Percentiles rank a stretch among this genome's conserved stretches.
Evolutionary conservation across 495 filamentous ascomycete genomes (phyloP).

Genomic region (Sphaerosporella brunnea): DNA sequence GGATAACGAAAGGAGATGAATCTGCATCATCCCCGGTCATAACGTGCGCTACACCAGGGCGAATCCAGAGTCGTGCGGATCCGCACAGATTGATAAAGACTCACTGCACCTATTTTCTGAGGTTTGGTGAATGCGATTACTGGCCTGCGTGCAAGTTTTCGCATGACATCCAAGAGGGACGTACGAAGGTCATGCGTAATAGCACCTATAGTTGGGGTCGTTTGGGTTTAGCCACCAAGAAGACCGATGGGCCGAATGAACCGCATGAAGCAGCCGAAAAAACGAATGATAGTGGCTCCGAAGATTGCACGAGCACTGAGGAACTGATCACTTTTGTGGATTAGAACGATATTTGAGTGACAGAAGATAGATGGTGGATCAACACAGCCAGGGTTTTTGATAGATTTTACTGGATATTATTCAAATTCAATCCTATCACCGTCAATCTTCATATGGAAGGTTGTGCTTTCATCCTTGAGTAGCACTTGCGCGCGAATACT

Average conservation of each 20-base stretch:
- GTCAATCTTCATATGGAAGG: neutral
- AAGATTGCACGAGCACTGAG: neutral
- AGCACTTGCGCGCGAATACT: neutral
- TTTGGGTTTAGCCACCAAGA: neutral
- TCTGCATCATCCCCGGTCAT: constrained; percentile 3
- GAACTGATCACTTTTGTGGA: neutral
- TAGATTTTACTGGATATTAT: neutral
- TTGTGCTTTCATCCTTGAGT: neutral
- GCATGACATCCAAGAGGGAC: constrained; percentile 16
- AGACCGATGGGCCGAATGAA: too few species aligned
- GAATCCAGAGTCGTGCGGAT: constrained; percentile 10
- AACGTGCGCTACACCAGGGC: constrained; percentile 15
- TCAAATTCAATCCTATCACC: neutral
- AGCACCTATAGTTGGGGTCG: neutral
- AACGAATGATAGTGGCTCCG: neutral
- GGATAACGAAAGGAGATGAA: neutral
- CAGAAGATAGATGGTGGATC: neutral
- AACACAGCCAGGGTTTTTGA: neutral
- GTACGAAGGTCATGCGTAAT: neutral
- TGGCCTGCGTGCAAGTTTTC: constrained; percentile 22
- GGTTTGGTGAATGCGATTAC: constrained; percentile 21
- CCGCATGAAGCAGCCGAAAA: too few species aligned
- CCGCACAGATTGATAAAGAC: constrained; percentile 14
- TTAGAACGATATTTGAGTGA: neutral
- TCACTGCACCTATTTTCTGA: constrained; percentile 22